These are phyloP conservation scores for Capsicum pubescens DNA, from an alignment of 257 asterid genomes.

Conservation along the genomic window DNA sequence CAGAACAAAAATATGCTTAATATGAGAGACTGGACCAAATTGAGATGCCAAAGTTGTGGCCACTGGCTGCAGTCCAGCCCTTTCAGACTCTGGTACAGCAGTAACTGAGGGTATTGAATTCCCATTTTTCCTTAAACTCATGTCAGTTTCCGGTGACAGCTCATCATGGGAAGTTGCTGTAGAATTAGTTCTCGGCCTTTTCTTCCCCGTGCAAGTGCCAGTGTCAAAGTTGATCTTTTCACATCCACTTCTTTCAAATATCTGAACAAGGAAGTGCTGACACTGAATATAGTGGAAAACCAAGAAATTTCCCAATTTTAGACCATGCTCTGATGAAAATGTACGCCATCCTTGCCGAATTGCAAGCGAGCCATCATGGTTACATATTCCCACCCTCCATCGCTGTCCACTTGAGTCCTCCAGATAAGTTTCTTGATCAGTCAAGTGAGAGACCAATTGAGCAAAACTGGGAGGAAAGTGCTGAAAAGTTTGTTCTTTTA, in stretches of 20 bases:
- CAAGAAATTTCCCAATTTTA: slow-evolving; percentile 52
- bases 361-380: slow-evolving; percentile 42
- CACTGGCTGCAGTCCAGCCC: slow-evolving; percentile 1
- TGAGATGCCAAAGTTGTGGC: slow-evolving; percentile 17
- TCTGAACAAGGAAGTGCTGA: slow-evolving; percentile 53
- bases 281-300: slow-evolving; percentile 41
- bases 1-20: slow-evolving; percentile 1
- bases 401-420: slow-evolving; percentile 56
- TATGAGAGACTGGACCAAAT: neutral
- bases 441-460: slow-evolving; percentile 38
- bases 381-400: slow-evolving; percentile 50
- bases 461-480: slow-evolving; percentile 62
- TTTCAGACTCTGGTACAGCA: slow-evolving; percentile 32
- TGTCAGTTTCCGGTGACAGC: slow-evolving; percentile 8
- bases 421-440: slow-evolving; percentile 42
- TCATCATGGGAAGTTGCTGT: slow-evolving; percentile 29
- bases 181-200: slow-evolving; percentile 26
- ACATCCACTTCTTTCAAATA: slow-evolving; percentile 48
- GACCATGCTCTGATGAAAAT: slow-evolving; percentile 49
- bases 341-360: slow-evolving; percentile 60
- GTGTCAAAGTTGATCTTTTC: slow-evolving; percentile 38
- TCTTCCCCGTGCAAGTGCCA: neutral
- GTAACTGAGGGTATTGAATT: slow-evolving; percentile 32
- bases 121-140: slow-evolving; percentile 25
- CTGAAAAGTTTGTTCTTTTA: slow-evolving; percentile 47